phyloP scores from a whole-genome alignment of 2,329 filamentous ascomycete genomes.

The Neurospora sp. region DNA sequence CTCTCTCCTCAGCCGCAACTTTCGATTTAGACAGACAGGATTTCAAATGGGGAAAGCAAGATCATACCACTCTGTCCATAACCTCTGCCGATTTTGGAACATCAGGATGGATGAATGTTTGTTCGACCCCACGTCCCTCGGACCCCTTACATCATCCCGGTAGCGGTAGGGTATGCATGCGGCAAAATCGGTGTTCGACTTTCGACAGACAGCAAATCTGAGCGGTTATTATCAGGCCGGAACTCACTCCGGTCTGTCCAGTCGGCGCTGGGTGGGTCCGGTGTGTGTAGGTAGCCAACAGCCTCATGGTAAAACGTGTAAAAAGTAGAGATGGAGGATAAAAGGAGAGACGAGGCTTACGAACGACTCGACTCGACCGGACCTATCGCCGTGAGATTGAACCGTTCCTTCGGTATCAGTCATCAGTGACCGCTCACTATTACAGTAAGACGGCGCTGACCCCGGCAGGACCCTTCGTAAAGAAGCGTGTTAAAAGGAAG shows the following conservation, averaged over 20 bases:
- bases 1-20: neutral
- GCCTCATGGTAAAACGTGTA: neutral
- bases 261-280: neutral
- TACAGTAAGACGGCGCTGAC: neutral
- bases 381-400: neutral
- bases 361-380: neutral
- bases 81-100: neutral
- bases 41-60: neutral
- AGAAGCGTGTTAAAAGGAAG: neutral
- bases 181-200: neutral
- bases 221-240: neutral
- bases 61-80: neutral
- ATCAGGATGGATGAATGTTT: neutral
- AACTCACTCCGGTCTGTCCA: neutral
- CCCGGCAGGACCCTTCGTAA: neutral
- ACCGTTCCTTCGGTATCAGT: neutral
- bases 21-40: neutral
- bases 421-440: neutral
- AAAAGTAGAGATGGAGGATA: neutral
- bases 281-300: neutral
- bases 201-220: neutral
- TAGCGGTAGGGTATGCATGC: neutral
- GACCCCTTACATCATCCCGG: neutral
- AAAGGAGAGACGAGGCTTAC: neutral
- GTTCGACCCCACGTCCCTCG: neutral